Evolutionary conservation across 2,329 filamentous ascomycete genomes (phyloP).

Genomic region (Monilinia vaccinii-corymbosi): DNA sequence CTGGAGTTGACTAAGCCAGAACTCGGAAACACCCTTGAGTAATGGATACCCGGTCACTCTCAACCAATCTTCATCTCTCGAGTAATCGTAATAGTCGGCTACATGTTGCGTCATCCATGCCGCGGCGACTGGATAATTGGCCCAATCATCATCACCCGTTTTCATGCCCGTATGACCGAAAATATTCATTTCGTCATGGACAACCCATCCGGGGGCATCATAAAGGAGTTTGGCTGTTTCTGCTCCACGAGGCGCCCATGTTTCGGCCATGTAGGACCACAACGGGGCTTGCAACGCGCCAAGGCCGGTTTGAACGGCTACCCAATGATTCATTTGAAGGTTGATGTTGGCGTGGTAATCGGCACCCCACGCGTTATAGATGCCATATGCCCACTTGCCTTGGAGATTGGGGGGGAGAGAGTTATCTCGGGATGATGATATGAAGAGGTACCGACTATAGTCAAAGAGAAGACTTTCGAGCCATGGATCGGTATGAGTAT

Average conservation of each 20-base stretch:
- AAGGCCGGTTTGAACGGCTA: constrained; percentile 43
- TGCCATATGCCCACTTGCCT: constrained; percentile 43
- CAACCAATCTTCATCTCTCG: constrained; percentile 39
- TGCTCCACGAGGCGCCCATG: constrained; percentile 43
- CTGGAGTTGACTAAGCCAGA: constrained; percentile 47
- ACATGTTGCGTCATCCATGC: constrained; percentile 55
- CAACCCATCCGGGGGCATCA: constrained; percentile 43
- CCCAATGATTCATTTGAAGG: constrained; percentile 54
- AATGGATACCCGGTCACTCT: constrained; percentile 41
- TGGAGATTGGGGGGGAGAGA: constrained; percentile 48
- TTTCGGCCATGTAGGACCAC: constrained; percentile 45
- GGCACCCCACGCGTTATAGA: constrained; percentile 40
- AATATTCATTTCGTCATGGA: constrained; percentile 49
- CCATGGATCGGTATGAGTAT: constrained; percentile 42
- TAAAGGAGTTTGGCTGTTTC: constrained; percentile 47
- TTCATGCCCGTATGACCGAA: constrained; percentile 48
- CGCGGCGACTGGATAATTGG: constrained; percentile 36
- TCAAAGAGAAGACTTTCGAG: constrained; percentile 45
- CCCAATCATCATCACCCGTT: constrained; percentile 33
- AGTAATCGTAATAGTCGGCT: constrained; percentile 48
- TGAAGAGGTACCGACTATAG: constrained; percentile 44
- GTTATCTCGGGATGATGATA: constrained; percentile 42
- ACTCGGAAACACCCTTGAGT: constrained; percentile 43
- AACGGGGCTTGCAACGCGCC: constrained; percentile 36
- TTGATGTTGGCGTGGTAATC: constrained; percentile 54